Evolutionary conservation across 805 yeast species (phyloP).

Genomic region (Wickerhamomyces bovis): DNA sequence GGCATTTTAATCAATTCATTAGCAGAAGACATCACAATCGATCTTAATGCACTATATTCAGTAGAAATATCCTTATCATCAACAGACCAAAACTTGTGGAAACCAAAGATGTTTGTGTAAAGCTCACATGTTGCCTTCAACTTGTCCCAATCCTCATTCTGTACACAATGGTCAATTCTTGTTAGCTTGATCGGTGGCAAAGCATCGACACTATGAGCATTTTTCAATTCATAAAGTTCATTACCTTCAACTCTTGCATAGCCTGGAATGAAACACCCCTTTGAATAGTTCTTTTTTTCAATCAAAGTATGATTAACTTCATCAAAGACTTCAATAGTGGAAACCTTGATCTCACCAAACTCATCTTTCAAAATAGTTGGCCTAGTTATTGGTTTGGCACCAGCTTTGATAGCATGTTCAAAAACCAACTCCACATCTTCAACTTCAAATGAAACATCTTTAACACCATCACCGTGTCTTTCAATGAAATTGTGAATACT

Average conservation of each 20-base stretch:
- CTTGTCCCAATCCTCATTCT: constrained; percentile 65
- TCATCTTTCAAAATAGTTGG: constrained; percentile 33
- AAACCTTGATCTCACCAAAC: constrained; percentile 45
- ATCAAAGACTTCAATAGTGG: constrained; percentile 48
- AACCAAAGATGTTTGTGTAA: constrained; percentile 61
- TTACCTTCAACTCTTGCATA: constrained; percentile 20
- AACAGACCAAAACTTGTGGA: constrained; percentile 79
- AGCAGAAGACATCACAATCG: constrained; percentile 70
- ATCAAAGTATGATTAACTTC: constrained; percentile 69
- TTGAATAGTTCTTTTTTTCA: constrained; percentile 31
- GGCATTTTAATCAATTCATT: constrained; percentile 72
- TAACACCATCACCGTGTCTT: constrained; percentile 75
- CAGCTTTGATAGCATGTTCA: constrained; percentile 41
- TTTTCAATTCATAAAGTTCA: background rate
- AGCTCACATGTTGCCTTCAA: constrained; percentile 53
- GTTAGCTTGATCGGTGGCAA: constrained; percentile 35
- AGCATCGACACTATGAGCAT: constrained; percentile 2
- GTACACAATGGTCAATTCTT: constrained; percentile 74
- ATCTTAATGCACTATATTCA: constrained; percentile 58
- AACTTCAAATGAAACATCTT: constrained; percentile 67
- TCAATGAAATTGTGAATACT: constrained; percentile 41
- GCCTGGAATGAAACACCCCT: constrained; percentile 48
- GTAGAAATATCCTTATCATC: constrained; percentile 75
- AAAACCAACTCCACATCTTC: constrained; percentile 40
- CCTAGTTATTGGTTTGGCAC: constrained; percentile 39